These are phyloP conservation scores for Rhododendron mucronatum DNA, from an alignment of 148 eudicot species.

Conservation along the genomic window DNA sequence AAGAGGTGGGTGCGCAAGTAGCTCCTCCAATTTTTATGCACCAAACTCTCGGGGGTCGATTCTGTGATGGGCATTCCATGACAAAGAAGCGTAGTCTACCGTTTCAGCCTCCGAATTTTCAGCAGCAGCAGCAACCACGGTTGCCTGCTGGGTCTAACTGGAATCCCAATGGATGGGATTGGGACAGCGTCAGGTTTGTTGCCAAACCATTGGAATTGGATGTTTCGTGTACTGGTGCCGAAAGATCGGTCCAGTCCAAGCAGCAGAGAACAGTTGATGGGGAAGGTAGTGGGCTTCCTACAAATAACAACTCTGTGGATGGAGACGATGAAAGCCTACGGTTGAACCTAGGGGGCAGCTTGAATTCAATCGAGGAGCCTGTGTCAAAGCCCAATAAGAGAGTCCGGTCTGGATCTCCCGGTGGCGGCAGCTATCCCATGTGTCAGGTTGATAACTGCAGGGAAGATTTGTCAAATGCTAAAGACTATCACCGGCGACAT, in stretches of 20 bases:
- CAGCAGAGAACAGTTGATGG: constrained; percentile 7
- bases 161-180: constrained; percentile 42
- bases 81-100: constrained; percentile 36
- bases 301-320: constrained; percentile 7
- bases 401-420: constrained; percentile 57
- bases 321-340: constrained; percentile 33
- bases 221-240: not conserved
- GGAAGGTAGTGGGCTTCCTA: constrained; percentile 10
- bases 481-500: constrained; percentile 84
- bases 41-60: constrained; percentile 18
- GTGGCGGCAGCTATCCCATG: constrained; percentile 46
- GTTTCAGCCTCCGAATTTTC: constrained; percentile 17
- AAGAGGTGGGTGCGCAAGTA: constrained; percentile 39
- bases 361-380: constrained; percentile 17
- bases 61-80: constrained; percentile 18
- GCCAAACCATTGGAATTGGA: constrained; percentile 32
- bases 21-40: constrained; percentile 31
- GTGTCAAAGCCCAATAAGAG: constrained; percentile 39
- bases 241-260: not conserved
- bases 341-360: constrained; percentile 36
- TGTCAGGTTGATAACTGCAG: constrained; percentile 82
- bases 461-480: constrained; percentile 66
- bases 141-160: constrained; percentile 21
- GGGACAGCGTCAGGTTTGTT: constrained; percentile 42
- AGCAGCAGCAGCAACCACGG: constrained; percentile 19